phyloP scores from a whole-genome alignment of 2,329 filamentous ascomycete genomes.

The Claviceps quebecensis region DNA sequence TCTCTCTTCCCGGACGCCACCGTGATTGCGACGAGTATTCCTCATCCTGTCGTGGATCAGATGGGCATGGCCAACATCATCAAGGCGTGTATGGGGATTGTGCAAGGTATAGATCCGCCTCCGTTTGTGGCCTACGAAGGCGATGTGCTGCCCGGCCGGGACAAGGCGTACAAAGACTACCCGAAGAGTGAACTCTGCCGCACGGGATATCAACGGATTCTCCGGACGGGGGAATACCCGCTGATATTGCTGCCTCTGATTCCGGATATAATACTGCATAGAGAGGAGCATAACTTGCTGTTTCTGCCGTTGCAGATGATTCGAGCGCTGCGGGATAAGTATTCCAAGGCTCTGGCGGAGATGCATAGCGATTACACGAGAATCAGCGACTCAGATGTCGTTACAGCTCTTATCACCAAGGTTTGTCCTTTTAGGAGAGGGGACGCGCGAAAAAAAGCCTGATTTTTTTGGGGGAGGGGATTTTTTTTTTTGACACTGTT shows the following conservation, averaged over 20 bases:
- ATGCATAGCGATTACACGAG: background rate
- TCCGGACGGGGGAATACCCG: background rate
- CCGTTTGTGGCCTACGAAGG: conserved; percentile 3
- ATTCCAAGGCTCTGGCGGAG: background rate
- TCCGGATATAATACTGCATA: background rate
- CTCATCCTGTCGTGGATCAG: conserved; percentile 1
- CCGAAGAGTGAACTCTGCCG: background rate
- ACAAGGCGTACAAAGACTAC: conserved; percentile 1
- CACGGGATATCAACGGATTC: background rate
- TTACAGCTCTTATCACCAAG: conserved; percentile 6
- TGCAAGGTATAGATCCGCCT: background rate
- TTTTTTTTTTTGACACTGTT: background rate
- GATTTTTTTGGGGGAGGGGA: background rate
- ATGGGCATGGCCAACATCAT: conserved; percentile 3
- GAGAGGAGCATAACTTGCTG: background rate
- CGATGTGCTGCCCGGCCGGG: conserved; percentile 1
- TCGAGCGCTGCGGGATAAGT: background rate
- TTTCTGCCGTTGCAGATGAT: conserved; percentile 3
- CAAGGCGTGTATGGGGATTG: background rate
- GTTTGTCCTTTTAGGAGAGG: background rate
- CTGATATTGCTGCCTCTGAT: background rate
- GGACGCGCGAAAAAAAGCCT: background rate
- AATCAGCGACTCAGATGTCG: conserved; percentile 6
- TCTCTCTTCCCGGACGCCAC: conserved; percentile 2
- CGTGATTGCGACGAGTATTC: background rate